Conservation (phyloP, 225 moss, liverwort and hornwort genomes). For the Climacium dendroides region DNA sequence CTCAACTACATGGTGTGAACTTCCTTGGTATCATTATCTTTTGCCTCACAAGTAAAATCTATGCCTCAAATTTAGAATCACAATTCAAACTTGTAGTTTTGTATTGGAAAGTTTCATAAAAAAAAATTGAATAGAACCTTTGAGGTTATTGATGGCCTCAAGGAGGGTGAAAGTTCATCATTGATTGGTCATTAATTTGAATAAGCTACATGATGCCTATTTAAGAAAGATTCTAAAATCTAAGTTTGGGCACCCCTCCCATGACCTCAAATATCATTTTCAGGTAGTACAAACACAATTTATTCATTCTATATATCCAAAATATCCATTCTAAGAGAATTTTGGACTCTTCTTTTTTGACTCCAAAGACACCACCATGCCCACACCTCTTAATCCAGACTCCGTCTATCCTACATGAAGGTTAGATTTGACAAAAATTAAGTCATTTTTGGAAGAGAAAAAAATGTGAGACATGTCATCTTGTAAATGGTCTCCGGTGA, state of each 20-base stretch:
- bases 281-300: too few species aligned
- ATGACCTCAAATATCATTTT: neutral
- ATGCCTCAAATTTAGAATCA: neutral
- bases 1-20: neutral
- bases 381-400: neutral
- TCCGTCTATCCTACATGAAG: too few species aligned
- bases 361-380: neutral
- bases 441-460: too few species aligned
- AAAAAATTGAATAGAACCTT: neutral
- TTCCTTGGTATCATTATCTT: neutral
- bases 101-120: neutral
- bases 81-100: neutral
- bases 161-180: accelerated
- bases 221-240: neutral
- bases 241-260: accelerated
- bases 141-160: too few species aligned
- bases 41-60: neutral
- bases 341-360: neutral
- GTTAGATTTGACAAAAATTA: too few species aligned
- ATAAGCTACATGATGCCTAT: neutral
- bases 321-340: too few species aligned
- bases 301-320: neutral
- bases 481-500: too few species aligned
- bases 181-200: neutral
- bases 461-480: too few species aligned